These are phyloP conservation scores for Cunninghamia lanceolata DNA, from an alignment of 75 land plant species.

Conservation along the genomic window DNA sequence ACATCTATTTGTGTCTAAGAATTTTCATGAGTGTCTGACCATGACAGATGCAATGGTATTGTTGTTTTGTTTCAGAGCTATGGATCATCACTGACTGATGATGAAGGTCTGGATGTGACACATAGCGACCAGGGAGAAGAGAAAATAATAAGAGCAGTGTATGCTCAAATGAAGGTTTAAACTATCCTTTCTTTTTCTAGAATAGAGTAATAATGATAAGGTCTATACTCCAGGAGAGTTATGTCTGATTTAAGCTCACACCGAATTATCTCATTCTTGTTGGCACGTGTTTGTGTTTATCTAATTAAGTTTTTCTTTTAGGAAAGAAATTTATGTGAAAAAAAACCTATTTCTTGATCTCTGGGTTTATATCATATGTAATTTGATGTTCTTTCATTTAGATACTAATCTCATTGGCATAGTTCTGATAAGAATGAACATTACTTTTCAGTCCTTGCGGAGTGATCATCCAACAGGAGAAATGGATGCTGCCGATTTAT, in stretches of 20 bases:
- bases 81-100: constrained; percentile 68
- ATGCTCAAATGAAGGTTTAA: constrained; percentile 65
- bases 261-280: not conserved
- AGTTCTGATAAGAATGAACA: not conserved
- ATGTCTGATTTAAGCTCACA: not conserved
- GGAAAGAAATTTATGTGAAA: constrained; percentile 6
- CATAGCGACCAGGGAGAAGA: constrained; percentile 39
- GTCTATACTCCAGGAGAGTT: not conserved
- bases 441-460: constrained; percentile 17
- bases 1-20: not conserved
- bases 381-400: not conserved
- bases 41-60: not conserved
- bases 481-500: constrained; percentile 41
- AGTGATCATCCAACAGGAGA: constrained; percentile 65
- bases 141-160: constrained; percentile 82
- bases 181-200: constrained; percentile 10
- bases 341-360: constrained; percentile 1
- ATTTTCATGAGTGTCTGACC: not conserved
- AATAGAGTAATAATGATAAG: constrained; percentile 7
- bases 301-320: not conserved
- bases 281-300: not conserved
- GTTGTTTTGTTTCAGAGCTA: constrained; percentile 43
- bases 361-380: not conserved
- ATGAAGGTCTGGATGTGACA: constrained; percentile 34
- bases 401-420: not conserved